phyloP scores from a whole-genome alignment of 768 basidiomycete genomes.

The Lentinula raphanica region DNA sequence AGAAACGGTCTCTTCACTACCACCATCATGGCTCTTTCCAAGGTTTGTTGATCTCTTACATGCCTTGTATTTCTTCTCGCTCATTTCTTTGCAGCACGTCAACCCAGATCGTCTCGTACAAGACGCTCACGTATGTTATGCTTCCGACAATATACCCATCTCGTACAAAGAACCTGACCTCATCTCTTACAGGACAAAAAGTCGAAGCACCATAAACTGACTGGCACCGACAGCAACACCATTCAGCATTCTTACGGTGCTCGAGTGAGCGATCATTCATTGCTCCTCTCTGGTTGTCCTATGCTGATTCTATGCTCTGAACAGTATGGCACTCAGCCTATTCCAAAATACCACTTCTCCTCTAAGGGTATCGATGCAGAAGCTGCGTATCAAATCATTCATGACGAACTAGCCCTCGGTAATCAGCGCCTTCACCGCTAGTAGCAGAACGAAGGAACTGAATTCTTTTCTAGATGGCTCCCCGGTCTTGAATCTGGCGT shows the following conservation, averaged over 20 bases:
- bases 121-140: conserved; percentile 41
- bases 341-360: conserved; percentile 63
- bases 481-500: conserved; percentile 59
- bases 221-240: conserved; percentile 25
- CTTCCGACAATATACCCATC: not conserved
- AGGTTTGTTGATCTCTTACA: conserved; percentile 27
- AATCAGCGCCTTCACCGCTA: too few relatives aligned
- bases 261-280: conserved; percentile 21
- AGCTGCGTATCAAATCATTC: conserved; percentile 50
- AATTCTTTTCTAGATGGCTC: conserved; percentile 43
- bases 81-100: conserved; percentile 43
- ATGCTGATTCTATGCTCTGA: not conserved
- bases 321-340: conserved; percentile 52
- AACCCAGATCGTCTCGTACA: conserved; percentile 63
- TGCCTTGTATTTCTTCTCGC: not conserved
- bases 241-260: conserved; percentile 48
- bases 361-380: conserved; percentile 51
- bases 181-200: conserved; percentile 42
- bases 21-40: conserved; percentile 54
- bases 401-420: conserved; percentile 67
- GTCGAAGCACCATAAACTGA: conserved; percentile 29
- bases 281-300: not conserved
- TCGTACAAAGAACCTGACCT: conserved; percentile 5
- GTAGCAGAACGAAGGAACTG: too few relatives aligned
- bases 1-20: not conserved